Evolutionary conservation across 805 yeast species (phyloP).

Genomic region (Pichia cephalocereana): DNA sequence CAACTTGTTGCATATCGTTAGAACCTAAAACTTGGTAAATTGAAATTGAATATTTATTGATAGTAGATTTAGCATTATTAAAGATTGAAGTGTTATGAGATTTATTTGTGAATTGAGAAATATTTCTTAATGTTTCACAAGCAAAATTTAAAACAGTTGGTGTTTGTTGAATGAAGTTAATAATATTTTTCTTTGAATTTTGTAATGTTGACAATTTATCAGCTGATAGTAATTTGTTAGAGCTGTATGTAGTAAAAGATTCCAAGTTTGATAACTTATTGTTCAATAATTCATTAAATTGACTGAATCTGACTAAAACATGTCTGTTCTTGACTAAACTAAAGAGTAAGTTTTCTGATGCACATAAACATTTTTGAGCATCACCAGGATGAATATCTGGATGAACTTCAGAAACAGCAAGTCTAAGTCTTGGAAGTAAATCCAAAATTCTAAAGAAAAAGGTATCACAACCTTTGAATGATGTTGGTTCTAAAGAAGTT

Average conservation of each 20-base stretch:
- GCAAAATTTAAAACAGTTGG: slow-evolving; percentile 32
- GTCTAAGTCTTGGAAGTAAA: slow-evolving; percentile 68
- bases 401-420: slow-evolving; percentile 48
- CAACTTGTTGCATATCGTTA: slow-evolving; percentile 12
- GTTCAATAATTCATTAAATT: slow-evolving; percentile 7
- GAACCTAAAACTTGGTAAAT: slow-evolving; percentile 10
- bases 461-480: slow-evolving; percentile 33
- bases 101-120: slow-evolving; percentile 5
- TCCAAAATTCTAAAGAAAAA: slow-evolving; percentile 68
- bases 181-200: slow-evolving; percentile 1
- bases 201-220: background rate
- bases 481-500: slow-evolving; percentile 32
- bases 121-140: slow-evolving; percentile 9
- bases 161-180: slow-evolving; percentile 20
- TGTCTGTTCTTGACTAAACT: slow-evolving; percentile 45
- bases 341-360: slow-evolving; percentile 60
- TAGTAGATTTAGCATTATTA: slow-evolving; percentile 18
- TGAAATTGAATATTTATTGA: slow-evolving; percentile 9
- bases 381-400: slow-evolving; percentile 72
- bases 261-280: slow-evolving; percentile 5
- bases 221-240: background rate
- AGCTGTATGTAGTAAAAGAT: background rate
- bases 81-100: slow-evolving; percentile 12
- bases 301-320: slow-evolving; percentile 31
- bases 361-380: slow-evolving; percentile 67